Percentiles rank a stretch among this genome's conserved stretches.
Evolutionary conservation across 2,329 filamentous ascomycete genomes (phyloP).

Genomic region (Sporothrix variecibatus): DNA sequence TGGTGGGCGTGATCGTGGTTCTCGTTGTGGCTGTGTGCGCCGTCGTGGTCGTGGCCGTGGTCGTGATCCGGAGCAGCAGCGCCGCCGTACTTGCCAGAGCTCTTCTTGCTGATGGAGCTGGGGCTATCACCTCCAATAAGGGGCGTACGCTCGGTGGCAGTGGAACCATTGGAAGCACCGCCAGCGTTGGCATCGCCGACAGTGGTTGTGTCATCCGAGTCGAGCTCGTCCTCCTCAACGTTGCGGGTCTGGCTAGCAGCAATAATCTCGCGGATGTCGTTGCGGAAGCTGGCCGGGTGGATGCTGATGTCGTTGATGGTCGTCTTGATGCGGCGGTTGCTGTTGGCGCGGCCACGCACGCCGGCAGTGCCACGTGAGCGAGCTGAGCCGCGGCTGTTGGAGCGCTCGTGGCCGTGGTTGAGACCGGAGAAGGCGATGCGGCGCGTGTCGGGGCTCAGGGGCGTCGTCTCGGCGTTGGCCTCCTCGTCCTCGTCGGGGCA

Average conservation of each 20-base stretch:
- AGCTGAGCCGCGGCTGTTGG: slow-evolving; percentile 33
- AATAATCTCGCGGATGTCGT: slow-evolving; percentile 79
- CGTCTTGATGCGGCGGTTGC: slow-evolving; percentile 56
- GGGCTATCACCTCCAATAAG: slow-evolving; percentile 37
- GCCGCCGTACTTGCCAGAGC: slow-evolving; percentile 12
- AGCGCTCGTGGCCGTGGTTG: slow-evolving; percentile 30
- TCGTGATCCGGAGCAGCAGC: slow-evolving; percentile 7
- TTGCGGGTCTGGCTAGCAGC: slow-evolving; percentile 69
- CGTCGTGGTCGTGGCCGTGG: slow-evolving; percentile 36
- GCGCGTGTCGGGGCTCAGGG: slow-evolving; percentile 40
- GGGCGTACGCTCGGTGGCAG: slow-evolving; percentile 44
- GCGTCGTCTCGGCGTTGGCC: slow-evolving; percentile 38
- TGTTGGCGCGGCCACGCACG: slow-evolving; percentile 50
- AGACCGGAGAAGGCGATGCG: slow-evolving; percentile 45
- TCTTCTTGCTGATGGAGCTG: slow-evolving; percentile 26
- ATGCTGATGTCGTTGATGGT: slow-evolving; percentile 76
- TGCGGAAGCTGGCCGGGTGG: slow-evolving; percentile 85
- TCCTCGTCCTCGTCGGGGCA: slow-evolving; percentile 57
- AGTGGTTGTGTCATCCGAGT: slow-evolving; percentile 48
- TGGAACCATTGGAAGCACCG: slow-evolving; percentile 29
- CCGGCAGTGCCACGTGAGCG: slow-evolving; percentile 40
- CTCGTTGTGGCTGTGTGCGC: slow-evolving; percentile 33
- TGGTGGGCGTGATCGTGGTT: slow-evolving; percentile 36
- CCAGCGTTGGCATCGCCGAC: slow-evolving; percentile 30
- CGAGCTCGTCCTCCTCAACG: slow-evolving; percentile 52